Evolutionary conservation across 352 stramenopile species (phyloP), one percentile per base, ranked within the genome.

Genomic region (Phytophthora quininea): DNA sequence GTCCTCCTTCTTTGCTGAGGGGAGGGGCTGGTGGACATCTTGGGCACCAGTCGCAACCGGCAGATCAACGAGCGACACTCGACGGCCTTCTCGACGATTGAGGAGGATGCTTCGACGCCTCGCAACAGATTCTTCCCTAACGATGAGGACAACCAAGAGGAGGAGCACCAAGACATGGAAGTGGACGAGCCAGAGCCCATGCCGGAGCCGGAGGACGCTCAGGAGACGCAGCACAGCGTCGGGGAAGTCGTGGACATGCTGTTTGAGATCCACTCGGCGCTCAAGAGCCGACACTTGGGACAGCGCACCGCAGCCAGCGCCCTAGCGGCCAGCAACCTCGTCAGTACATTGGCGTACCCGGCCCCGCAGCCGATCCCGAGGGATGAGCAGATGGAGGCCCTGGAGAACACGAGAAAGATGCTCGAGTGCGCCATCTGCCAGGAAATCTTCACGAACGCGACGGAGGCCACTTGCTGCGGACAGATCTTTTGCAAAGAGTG

Each of bases 371-470:
- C 82, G 0, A 84, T 93, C 30, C 84, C 85, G 3, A 81, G 87
- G 27, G 87, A 95, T 51, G 87, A 92, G 57, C 82, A 93, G 70
- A 64, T 92, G 15, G 85, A 95, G 51, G 76, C 83, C n/a, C 72
- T 93, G 2, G 83, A 95, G 43, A 92, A 95, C 72, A 92, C 82
- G 14, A 74, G 83, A 53, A 92, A 92, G 74, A 95, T 95, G 87
- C 85, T 95, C 12, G 85, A 95, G 65, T 95, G 87, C 54, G 85
- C 87, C 19, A 92, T 95, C 54, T 95, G 87, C 66, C 87, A 95
- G 61, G 87, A 95, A 37, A 79, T 93, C 7, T 95, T 95, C 50
- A 88, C 80, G 0, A 62, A 67, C 6, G 87, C 87, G 0, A 93
- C 84, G 3, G 87, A 95, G 45, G 85, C 87, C 3, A 92, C 80